Conservation (phyloP, 1,284 basidiomycete genomes). For the Naganishia sp. region DNA sequence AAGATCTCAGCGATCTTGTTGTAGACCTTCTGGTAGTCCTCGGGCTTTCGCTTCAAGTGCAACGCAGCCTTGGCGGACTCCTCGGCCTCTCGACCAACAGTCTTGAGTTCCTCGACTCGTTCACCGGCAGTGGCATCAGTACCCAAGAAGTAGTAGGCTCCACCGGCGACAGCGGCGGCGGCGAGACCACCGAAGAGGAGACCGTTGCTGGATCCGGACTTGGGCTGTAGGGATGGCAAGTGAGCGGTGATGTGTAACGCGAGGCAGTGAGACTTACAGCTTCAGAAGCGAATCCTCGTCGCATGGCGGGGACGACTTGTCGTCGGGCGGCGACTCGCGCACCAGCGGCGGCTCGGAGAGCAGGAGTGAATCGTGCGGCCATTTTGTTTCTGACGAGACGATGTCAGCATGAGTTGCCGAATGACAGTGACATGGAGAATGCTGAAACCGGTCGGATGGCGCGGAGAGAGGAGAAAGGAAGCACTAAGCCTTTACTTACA, state of each 20-base stretch:
- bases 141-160: constrained; percentile 52
- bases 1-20: constrained; percentile 75
- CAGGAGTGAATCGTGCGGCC: constrained; percentile 25
- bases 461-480: not conserved
- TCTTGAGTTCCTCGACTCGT: constrained; percentile 59
- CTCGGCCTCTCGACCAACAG: constrained; percentile 62
- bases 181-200: constrained; percentile 45
- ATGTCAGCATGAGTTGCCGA: not conserved
- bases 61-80: constrained; percentile 63
- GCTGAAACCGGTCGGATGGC: not conserved
- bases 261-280: constrained; percentile 14
- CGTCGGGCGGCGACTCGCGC: constrained; percentile 27
- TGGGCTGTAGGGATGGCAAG: constrained; percentile 40
- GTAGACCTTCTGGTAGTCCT: constrained; percentile 91
- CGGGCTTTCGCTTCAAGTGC: constrained; percentile 47
- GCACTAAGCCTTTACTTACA: no score
- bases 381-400: constrained; percentile 6
- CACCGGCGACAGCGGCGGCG: constrained; percentile 46
- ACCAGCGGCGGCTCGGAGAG: constrained; percentile 29
- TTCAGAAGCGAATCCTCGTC: constrained; percentile 29
- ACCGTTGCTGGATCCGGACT: constrained; percentile 32
- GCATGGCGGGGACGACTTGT: constrained; percentile 22
- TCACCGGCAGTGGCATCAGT: constrained; percentile 49
- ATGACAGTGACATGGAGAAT: not conserved
- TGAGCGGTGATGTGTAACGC: constrained; percentile 37